Evolutionary conservation across 352 stramenopile species (phyloP).

Genomic region (Phytophthora nicotianae): DNA sequence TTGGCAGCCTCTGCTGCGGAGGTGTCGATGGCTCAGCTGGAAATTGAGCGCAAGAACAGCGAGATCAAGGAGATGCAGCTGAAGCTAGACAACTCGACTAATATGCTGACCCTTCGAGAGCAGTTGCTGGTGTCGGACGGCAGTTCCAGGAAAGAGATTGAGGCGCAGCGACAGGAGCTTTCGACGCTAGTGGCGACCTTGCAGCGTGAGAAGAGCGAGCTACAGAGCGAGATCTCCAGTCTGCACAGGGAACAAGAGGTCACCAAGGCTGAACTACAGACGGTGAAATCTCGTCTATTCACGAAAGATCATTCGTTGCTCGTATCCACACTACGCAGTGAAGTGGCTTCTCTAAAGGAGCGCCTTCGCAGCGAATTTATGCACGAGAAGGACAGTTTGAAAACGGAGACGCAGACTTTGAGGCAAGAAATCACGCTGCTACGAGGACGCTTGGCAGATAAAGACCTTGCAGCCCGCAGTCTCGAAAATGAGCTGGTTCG

Average conservation of each 20-base stretch:
- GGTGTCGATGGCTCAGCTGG: slow-evolving; percentile 35
- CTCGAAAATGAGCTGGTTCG: slow-evolving; percentile 54
- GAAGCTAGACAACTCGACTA: slow-evolving; percentile 49
- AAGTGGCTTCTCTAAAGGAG: slow-evolving; percentile 67
- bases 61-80: slow-evolving; percentile 60
- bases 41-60: slow-evolving; percentile 49
- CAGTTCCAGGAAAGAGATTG: slow-evolving; percentile 42
- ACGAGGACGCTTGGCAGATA: slow-evolving; percentile 44
- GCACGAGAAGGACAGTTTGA: slow-evolving; percentile 59
- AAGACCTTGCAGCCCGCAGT: slow-evolving; percentile 44
- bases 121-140: slow-evolving; percentile 58
- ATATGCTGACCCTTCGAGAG: slow-evolving; percentile 48
- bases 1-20: slow-evolving; percentile 30
- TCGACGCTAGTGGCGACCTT: slow-evolving; percentile 41
- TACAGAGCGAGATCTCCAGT: slow-evolving; percentile 31
- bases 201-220: slow-evolving; percentile 46
- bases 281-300: slow-evolving; percentile 44
- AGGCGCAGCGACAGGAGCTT: slow-evolving; percentile 56
- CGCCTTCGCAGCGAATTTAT: slow-evolving; percentile 64
- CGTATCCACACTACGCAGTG: slow-evolving; percentile 62
- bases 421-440: slow-evolving; percentile 50
- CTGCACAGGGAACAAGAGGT: slow-evolving; percentile 37
- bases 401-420: slow-evolving; percentile 43
- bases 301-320: slow-evolving; percentile 60
- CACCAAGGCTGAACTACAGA: slow-evolving; percentile 39